Percentiles rank a stretch among this genome's conserved stretches.
Conservation (phyloP, 805 yeast genomes). For the Schwanniomyces vanrijiae region DNA sequence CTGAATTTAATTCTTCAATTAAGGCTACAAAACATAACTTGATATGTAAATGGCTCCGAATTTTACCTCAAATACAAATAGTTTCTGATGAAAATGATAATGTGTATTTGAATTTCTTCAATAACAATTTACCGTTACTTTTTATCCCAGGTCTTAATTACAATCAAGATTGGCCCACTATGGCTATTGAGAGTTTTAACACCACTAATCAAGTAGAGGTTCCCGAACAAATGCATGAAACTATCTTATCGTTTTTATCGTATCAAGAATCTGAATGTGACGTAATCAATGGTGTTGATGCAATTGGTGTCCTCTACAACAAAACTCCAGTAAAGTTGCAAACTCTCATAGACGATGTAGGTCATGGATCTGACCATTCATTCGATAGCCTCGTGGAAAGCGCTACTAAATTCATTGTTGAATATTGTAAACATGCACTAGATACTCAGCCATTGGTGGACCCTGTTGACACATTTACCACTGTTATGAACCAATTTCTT, state of each 20-base stretch:
- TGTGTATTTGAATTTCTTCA: constrained; percentile 16
- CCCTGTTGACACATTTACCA: background rate
- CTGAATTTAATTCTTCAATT: background rate
- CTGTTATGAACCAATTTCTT: constrained; percentile 1
- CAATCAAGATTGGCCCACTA: constrained; percentile 53
- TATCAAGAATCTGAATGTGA: constrained; percentile 27
- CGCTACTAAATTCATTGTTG: constrained; percentile 1
- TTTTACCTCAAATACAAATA: constrained; percentile 26
- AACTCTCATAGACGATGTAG: background rate
- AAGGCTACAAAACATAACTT: constrained; percentile 5
- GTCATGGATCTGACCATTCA: background rate
- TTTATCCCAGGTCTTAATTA: constrained; percentile 64
- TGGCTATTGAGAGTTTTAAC: constrained; percentile 15
- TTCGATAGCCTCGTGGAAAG: background rate
- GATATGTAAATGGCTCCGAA: constrained; percentile 28
- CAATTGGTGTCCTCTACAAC: constrained; percentile 16
- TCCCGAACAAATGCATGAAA: constrained; percentile 22
- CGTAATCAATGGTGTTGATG: constrained; percentile 23
- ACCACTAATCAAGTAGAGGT: constrained; percentile 19
- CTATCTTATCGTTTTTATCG: constrained; percentile 11
- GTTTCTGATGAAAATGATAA: constrained; percentile 7
- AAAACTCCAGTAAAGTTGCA: background rate
- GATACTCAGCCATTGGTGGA: background rate
- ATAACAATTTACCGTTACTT: constrained; percentile 16
- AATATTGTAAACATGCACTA: constrained; percentile 4